Conservation (phyloP, 2,329 filamentous ascomycete genomes). For the Pestalotiopsis sp. region DNA sequence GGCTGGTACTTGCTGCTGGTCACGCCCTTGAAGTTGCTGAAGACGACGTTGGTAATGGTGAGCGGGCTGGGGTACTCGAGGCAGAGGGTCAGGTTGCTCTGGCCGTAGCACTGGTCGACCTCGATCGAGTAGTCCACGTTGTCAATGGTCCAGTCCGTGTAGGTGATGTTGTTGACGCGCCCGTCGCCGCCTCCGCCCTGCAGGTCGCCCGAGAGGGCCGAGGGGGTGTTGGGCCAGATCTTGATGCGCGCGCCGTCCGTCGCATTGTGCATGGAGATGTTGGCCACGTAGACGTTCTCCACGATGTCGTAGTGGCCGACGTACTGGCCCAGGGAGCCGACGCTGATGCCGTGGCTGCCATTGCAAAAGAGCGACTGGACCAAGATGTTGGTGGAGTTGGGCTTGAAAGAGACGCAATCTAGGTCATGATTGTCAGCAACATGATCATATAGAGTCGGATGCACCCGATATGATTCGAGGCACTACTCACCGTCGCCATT, state of each 20-base stretch:
- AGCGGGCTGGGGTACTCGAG: slow-evolving; percentile 56
- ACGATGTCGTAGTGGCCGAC: slow-evolving; percentile 59
- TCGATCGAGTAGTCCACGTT: slow-evolving; percentile 68
- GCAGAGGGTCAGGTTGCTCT: slow-evolving; percentile 57
- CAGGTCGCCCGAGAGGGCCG: slow-evolving; percentile 38
- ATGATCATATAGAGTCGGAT: neutral
- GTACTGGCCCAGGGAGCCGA: slow-evolving; percentile 65
- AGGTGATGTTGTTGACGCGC: slow-evolving; percentile 64
- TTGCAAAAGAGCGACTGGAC: slow-evolving; percentile 64
- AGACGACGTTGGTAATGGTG: slow-evolving; percentile 55
- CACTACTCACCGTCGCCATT: slow-evolving; percentile 59
- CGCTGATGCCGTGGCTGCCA: slow-evolving; percentile 63
- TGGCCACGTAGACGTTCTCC: slow-evolving; percentile 57
- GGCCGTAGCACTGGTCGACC: slow-evolving; percentile 39
- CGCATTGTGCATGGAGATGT: slow-evolving; percentile 50
- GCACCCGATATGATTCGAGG: no score
- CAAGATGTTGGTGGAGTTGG: slow-evolving; percentile 61
- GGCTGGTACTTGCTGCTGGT: slow-evolving; percentile 34
- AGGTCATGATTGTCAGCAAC: neutral
- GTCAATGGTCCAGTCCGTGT: slow-evolving; percentile 55
- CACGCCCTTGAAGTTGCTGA: slow-evolving; percentile 55
- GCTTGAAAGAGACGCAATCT: slow-evolving; percentile 68
- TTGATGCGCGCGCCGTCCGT: slow-evolving; percentile 66
- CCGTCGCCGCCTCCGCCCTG: slow-evolving; percentile 63
- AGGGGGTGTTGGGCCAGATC: slow-evolving; percentile 60